Base-by-base conservation (phyloP, 352 stramenopile species). In the Phytophthora tentaculata region DNA sequence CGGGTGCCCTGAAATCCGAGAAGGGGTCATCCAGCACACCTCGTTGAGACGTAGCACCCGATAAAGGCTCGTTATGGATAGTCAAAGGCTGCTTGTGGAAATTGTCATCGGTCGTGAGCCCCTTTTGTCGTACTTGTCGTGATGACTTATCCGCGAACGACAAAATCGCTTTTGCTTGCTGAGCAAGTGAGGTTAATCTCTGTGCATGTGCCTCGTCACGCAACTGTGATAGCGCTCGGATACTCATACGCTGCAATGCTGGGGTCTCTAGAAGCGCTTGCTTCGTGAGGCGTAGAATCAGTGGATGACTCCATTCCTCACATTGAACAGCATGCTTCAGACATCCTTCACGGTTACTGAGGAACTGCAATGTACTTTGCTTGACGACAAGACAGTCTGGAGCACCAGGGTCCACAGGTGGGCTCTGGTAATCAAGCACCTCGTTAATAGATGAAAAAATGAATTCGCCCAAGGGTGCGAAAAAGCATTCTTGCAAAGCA, bases 341-440 rank as follows among this genome's bases (percentile, higher is more conserved):
- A 4, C 68, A 64, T 22, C 71, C 73, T 47, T 82, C 81, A 8
- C 69, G 23, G 20, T 76, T 73, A 1, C 58, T 69, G 16, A 92
- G 75, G 32, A 92, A 92, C 8, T 77, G 73, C 17, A 92, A 69
- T 32, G 79, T 77, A 65, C 70, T 81, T 50, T 86, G 79, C 51
- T 86, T 74, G 24, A 89, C 82, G 22, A 79, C 80, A 29, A 70
- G 54, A 76, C 80, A 9, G 28, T 32, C 28, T 32, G 28, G 9
- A 32, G 28, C 19, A 59, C 77, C 47, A 67, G 28, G 39, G 56
- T 77, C 62, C 65, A 62, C 56, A 77, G 71, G 58, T n/a, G 53
- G 19, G 43, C 66, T 67, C 9, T 90, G 84, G 19, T 80, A 79
- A 63, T 90, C 81, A 17, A 95, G 61, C 22, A 93, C 67, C 1